Conservation (phyloP, 2,329 filamentous ascomycete species). For the Anthostomella pinea region DNA sequence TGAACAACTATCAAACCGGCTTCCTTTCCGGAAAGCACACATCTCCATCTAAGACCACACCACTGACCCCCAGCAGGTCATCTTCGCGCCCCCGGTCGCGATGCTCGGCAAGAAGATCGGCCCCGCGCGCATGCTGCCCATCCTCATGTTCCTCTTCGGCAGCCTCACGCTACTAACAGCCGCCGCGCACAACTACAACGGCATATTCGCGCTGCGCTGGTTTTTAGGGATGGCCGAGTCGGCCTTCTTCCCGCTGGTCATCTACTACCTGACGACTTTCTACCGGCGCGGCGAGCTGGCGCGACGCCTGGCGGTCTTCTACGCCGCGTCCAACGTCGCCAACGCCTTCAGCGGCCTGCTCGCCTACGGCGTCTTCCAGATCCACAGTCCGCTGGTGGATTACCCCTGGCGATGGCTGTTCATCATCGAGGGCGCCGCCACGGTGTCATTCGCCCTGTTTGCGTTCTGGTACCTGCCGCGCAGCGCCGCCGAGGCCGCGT, state of each 20-base stretch:
- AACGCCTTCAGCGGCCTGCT: constrained; percentile 51
- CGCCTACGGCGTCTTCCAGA: constrained; percentile 48
- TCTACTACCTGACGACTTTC: constrained; percentile 58
- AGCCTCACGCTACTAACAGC: constrained; percentile 59
- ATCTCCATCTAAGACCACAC: too few relatives aligned
- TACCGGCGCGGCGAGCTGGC: constrained; percentile 71
- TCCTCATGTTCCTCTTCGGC: constrained; percentile 66
- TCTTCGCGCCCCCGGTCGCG: constrained; percentile 62
- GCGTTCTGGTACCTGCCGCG: constrained; percentile 68
- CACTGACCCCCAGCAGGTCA: constrained; percentile 38
- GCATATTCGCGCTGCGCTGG: constrained; percentile 66
- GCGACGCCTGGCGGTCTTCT: constrained; percentile 69
- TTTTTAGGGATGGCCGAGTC: constrained; percentile 67
- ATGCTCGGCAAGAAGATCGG: constrained; percentile 69
- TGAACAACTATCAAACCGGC: neutral
- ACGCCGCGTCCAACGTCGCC: constrained; percentile 72
- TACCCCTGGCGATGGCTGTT: constrained; percentile 50
- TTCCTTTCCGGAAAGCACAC: neutral
- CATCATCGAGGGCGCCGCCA: constrained; percentile 48
- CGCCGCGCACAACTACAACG: constrained; percentile 57
- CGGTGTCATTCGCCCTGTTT: constrained; percentile 60
- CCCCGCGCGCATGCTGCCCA: constrained; percentile 59
- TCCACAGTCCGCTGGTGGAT: constrained; percentile 35
- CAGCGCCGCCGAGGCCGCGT: constrained; percentile 61
- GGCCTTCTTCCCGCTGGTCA: constrained; percentile 67